Conservation (phyloP, 2,329 filamentous ascomycete species). For the Xylaria sp. region DNA sequence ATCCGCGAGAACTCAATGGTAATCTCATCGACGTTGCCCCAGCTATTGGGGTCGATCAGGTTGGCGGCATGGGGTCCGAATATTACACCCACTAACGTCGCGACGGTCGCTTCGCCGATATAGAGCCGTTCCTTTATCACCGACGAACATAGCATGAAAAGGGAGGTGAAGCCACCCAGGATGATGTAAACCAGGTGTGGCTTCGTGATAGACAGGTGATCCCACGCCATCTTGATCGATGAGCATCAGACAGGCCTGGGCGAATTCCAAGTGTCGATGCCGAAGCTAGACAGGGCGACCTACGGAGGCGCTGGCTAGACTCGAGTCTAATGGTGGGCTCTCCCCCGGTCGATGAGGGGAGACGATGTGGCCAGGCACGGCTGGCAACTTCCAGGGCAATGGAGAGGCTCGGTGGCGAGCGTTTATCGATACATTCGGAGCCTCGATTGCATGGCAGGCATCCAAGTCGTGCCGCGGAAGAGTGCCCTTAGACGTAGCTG, state of each 20-base stretch:
- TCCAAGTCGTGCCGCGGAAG: not conserved
- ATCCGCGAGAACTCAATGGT: constrained; percentile 87
- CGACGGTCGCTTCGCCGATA: constrained; percentile 96
- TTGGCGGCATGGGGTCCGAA: constrained; percentile 82
- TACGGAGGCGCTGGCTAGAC: constrained; percentile 26
- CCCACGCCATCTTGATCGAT: constrained; percentile 61
- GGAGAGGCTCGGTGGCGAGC: constrained; percentile 23
- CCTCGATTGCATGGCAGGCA: constrained; percentile 24
- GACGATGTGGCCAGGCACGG: constrained; percentile 20
- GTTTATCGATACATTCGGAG: constrained; percentile 33
- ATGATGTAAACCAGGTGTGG: constrained; percentile 98
- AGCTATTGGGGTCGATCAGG: constrained; percentile 67
- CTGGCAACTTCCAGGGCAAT: constrained; percentile 24
- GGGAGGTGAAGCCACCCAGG: constrained; percentile 89
- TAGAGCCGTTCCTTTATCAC: constrained; percentile 98
- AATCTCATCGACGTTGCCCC: constrained; percentile 81
- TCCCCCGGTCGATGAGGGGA: constrained; percentile 16
- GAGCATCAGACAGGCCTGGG: constrained; percentile 2
- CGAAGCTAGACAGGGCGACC: constrained; percentile 10
- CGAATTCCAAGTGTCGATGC: constrained; percentile 4
- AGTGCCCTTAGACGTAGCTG: not conserved
- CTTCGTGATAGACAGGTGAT: constrained; percentile 79
- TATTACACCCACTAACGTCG: constrained; percentile 80
- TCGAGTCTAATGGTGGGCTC: constrained; percentile 20
- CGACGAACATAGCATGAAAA: constrained; percentile 98